Percentiles rank a stretch among this genome's conserved stretches.
These are phyloP conservation scores for Magnusiomyces starmeri DNA, from an alignment of 1,139 yeast genomes.

Conservation along the genomic window DNA sequence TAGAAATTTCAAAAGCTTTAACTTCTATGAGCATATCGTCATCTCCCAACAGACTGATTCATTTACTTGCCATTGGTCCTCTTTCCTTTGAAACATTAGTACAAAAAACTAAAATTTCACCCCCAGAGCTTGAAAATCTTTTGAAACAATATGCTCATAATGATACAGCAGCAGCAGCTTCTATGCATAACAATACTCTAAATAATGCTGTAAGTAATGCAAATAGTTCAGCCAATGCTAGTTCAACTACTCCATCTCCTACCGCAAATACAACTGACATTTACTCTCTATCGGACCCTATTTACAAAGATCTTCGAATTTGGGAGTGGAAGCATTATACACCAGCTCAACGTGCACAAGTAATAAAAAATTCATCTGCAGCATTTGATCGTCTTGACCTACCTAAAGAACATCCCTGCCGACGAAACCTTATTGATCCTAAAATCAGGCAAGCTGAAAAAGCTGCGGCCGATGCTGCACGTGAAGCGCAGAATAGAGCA, in stretches of 20 bases:
- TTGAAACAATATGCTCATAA: slow-evolving; percentile 27
- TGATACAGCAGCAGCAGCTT: slow-evolving; percentile 4
- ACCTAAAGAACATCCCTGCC: slow-evolving; percentile 29
- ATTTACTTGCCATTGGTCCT: slow-evolving; percentile 33
- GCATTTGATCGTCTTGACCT: slow-evolving; percentile 31
- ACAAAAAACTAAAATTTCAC: slow-evolving; percentile 28
- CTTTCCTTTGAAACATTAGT: slow-evolving; percentile 25
- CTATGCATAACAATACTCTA: too few species aligned
- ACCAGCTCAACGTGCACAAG: slow-evolving; percentile 29
- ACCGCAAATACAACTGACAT: slow-evolving; percentile 4
- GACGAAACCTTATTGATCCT: slow-evolving; percentile 31
- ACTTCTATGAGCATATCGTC: slow-evolving; percentile 26
- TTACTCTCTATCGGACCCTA: slow-evolving; percentile 27
- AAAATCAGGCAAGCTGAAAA: slow-evolving; percentile 21
- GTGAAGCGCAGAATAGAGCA: slow-evolving; percentile 10
- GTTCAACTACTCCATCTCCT: neutral
- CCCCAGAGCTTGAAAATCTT: slow-evolving; percentile 27
- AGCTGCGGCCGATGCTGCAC: slow-evolving; percentile 11
- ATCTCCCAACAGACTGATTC: slow-evolving; percentile 31
- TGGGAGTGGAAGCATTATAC: slow-evolving; percentile 37
- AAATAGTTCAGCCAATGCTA: neutral
- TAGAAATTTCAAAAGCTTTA: slow-evolving; percentile 22
- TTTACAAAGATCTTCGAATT: slow-evolving; percentile 31
- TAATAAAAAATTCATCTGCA: slow-evolving; percentile 26
- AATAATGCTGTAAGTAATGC: too few species aligned